Evolutionary conservation across 164 flowering plant genomes (phyloP), one percentile per base, ranked within the genome.

Genomic region (Tinospora cordifolia): DNA sequence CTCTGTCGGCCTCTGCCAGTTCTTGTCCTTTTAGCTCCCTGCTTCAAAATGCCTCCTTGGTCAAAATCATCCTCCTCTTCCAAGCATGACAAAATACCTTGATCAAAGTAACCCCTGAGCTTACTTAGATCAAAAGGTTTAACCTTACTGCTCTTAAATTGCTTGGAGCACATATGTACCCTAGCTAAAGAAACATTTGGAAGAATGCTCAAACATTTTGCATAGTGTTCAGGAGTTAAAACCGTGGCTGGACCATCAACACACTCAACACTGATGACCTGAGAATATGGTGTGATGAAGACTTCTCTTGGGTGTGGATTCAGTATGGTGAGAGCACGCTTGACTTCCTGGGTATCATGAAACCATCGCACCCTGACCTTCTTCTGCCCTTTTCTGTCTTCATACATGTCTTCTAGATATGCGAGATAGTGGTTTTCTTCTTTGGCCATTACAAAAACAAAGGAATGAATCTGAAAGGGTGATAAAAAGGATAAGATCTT

Each of bases 361-460:
- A 95, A 92, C 99, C 99, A 95, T 80, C 99, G 84, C 70, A 90
- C 97, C 83, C 82, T 91, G 57, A 92, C 97, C 79, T 92, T 95
- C 84, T 88, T 91, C 82, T 81, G 91, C 65, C 93, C 85, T 76
- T 92, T 88, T 72, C 80, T 86, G 72, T 95, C 98, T 80, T 92
- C 97, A 76, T 95, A 92, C 98, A 91, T 89, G 79, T 95, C 98
- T 81, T 95, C 99, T 73, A 95, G 60, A 76, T 95, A 91, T 59
- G 92, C 99, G 79, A 95, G 76, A 68, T 92, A 88, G 62, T 82
- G 92, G 66, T 79, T 84, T 59, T 84, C 92, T 72, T 87, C 98
- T 77, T 91, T 83, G 38, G 92, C 89, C 99, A 95, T 91, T 68
- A 95, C 89, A 80, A 81, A 86, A 38, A 92, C 97, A 81, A 95